Evolutionary conservation across 23 red algal genomes (phyloP).

Genomic region (Chondrus crispus): DNA sequence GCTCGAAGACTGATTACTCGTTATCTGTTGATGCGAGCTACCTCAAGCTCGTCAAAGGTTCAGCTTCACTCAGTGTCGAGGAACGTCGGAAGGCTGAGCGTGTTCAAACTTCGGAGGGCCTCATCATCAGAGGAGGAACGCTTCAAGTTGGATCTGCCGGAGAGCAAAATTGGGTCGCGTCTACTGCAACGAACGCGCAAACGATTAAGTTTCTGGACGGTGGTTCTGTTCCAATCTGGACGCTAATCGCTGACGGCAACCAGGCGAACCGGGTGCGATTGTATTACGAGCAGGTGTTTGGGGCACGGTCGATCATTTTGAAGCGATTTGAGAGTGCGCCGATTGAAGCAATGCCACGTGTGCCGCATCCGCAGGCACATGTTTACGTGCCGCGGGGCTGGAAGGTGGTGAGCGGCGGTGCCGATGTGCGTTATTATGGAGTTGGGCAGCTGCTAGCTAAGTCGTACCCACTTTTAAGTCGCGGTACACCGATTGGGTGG

Average conservation of each 20-base stretch:
- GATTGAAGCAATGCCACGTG: not conserved
- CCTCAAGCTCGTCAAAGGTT: conserved; percentile 2
- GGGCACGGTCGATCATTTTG: conserved; percentile 11
- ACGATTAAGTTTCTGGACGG: conserved; percentile 6
- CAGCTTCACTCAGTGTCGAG: not conserved
- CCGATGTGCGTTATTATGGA: conserved; percentile 20
- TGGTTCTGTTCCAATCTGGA: conserved; percentile 27
- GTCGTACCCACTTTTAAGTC: conserved; percentile 16
- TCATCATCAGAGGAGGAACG: conserved; percentile 5
- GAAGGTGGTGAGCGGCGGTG: conserved; percentile 45
- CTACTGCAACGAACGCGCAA: not conserved
- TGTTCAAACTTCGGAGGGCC: conserved; percentile 14
- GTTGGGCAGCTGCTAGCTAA: conserved; percentile 33
- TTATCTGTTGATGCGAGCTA: conserved; percentile 26
- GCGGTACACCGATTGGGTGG: conserved; percentile 19
- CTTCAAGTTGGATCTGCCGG: not conserved
- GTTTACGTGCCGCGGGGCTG: conserved; percentile 29
- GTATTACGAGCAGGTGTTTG: conserved; percentile 28
- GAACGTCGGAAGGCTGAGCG: conserved; percentile 19
- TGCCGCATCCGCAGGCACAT: conserved; percentile 27
- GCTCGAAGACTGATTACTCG: conserved; percentile 10
- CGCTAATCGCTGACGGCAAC: not conserved
- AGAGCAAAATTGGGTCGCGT: not conserved
- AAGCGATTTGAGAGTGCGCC: conserved; percentile 36
- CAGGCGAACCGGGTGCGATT: conserved; percentile 1